A percentile compares a stretch with the other conserved stretches of the same genome.
Conservation (phyloP, 768 basidiomycete genomes). For the Rhodotorula diobovata region DNA sequence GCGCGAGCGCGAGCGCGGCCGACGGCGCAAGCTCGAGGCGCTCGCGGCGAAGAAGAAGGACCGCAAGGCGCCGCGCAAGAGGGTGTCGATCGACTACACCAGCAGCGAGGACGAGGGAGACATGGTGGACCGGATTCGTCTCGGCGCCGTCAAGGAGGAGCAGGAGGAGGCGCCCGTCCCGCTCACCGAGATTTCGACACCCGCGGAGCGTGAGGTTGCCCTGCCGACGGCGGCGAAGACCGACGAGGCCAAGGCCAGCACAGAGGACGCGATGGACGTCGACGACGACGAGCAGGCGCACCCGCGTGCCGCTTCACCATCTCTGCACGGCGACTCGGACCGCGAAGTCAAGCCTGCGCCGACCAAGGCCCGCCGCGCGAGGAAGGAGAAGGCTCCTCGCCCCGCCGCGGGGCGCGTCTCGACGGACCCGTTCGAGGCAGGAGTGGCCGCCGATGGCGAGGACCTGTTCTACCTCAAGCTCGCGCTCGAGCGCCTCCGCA, state of each 20-base stretch:
- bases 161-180: background rate
- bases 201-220: background rate
- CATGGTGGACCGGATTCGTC: background rate
- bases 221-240: background rate
- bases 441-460: conserved; percentile 49
- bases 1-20: conserved; percentile 8
- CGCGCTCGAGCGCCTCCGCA: conserved; percentile 43
- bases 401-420: background rate
- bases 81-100: conserved; percentile 28
- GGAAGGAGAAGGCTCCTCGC: background rate
- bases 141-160: conserved; percentile 4
- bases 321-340: conserved; percentile 19
- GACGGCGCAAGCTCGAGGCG: background rate
- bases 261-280: conserved; percentile 11
- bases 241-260: background rate
- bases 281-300: conserved; percentile 12
- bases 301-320: background rate
- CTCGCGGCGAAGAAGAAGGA: background rate
- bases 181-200: background rate
- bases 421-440: conserved; percentile 46
- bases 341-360: background rate
- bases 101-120: conserved; percentile 36
- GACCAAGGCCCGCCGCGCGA: background rate
- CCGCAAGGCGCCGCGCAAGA: background rate
- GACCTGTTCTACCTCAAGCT: conserved; percentile 50